These are phyloP conservation scores for Fusarium sp. DNA, from an alignment of 2,329 filamentous ascomycete species.

Conservation along the genomic window DNA sequence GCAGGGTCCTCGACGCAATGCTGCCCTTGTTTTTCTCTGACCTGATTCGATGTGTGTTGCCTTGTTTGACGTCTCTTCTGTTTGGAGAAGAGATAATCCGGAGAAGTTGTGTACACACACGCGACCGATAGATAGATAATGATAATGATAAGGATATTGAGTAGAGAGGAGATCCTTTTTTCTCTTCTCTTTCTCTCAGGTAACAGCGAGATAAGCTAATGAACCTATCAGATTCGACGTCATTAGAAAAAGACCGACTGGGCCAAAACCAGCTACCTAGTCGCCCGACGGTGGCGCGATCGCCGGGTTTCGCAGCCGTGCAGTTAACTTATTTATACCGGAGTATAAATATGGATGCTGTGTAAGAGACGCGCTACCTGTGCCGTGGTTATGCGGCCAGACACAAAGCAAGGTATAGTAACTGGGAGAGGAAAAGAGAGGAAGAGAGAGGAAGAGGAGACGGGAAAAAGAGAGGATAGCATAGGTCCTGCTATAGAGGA, in stretches of 20 bases:
- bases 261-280: slow-evolving; percentile 33
- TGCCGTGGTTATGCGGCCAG: slow-evolving; percentile 18
- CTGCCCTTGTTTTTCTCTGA: slow-evolving; percentile 28
- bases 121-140: slow-evolving; percentile 9
- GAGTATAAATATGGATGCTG: slow-evolving; percentile 11
- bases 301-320: slow-evolving; percentile 21
- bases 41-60: slow-evolving; percentile 32
- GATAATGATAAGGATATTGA: slow-evolving; percentile 13
- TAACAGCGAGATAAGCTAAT: slow-evolving; percentile 70
- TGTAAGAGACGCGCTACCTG: slow-evolving; percentile 4
- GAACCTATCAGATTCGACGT: slow-evolving; percentile 66
- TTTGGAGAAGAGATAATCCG: slow-evolving; percentile 31
- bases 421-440: slow-evolving; percentile 17
- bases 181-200: slow-evolving; percentile 54
- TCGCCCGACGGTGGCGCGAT: slow-evolving; percentile 39
- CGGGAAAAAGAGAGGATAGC: slow-evolving; percentile 23
- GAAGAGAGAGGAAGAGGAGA: slow-evolving; percentile 16
- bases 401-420: slow-evolving; percentile 7
- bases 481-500: slow-evolving; percentile 18
- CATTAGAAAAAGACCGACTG: slow-evolving; percentile 58
- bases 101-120: slow-evolving; percentile 21
- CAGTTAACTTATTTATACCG: slow-evolving; percentile 20
- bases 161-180: slow-evolving; percentile 21
- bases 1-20: slow-evolving; percentile 24
- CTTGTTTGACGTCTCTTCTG: slow-evolving; percentile 5